Evolutionary conservation across 2,329 filamentous ascomycete genomes (phyloP), one percentile per base, ranked within the genome.

Genomic region (Paracoccidioides lutzii): DNA sequence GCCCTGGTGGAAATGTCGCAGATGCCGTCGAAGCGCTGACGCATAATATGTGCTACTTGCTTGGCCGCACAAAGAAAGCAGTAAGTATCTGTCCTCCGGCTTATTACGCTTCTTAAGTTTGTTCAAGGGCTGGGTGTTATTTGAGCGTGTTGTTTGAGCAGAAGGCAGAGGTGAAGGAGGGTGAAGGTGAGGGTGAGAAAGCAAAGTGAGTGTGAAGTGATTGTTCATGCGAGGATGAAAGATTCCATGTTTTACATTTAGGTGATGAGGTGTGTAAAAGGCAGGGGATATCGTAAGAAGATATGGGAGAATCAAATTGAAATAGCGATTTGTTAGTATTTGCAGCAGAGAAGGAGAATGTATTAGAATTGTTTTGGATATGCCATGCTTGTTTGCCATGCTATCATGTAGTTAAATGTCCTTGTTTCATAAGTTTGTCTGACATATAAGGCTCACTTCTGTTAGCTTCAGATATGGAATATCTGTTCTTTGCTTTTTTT

Each of bases 31-130:
- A 93, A 66, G 77, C 78, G 59, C 73, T 87, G 56, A 94, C 88
- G 0, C 85, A 90, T 65, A 81, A 87, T 53, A 76, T 94, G 65
- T 93, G 87, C 69, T 91, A 95, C 67, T 74, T 88, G 0, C 95
- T 86, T 64, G 88, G 87, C 6, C 82, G 90, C 3, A 88, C 90
- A 0, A 93, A 88, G 14, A 90, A 89, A 68, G 85, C 89, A 0
- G 88, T 95, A 48, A 89, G 85, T 64, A 82, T 95, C 61, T 93
- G 87, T 62, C 88, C 90, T 0, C 88, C 90, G 0, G 90, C 89
- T 0, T 95, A 95, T 74, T 95, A 95, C 64, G 90, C 90, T 0
- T 90, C 95, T 67, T 75, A 95, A 32, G 80, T 91, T 2, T 93
- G 88, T 66, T 87, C 88, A 59, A 79, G 90, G 3, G 85, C 86